These are phyloP conservation scores for Ogataea ganodermae DNA, from an alignment of 805 yeast genomes.

Conservation along the genomic window DNA sequence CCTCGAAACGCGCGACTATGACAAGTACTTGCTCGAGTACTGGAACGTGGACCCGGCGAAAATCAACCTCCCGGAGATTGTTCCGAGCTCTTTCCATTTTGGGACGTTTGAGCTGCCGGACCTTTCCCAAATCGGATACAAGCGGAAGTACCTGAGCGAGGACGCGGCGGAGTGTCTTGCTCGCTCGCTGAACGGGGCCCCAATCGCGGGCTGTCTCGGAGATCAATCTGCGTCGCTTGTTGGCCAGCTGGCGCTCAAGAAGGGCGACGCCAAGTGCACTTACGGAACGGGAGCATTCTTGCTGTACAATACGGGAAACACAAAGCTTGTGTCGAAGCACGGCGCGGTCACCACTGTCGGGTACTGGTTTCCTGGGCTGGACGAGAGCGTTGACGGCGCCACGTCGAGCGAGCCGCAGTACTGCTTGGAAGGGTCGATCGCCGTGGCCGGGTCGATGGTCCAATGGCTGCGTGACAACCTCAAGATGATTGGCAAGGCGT, in stretches of 20 bases:
- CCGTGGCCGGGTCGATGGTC: slow-evolving; percentile 92
- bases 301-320: slow-evolving; percentile 80
- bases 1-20: slow-evolving; percentile 73
- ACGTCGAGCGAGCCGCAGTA: slow-evolving; percentile 63
- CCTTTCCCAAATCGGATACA: slow-evolving; percentile 29
- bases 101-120: slow-evolving; percentile 71
- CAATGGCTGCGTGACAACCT: slow-evolving; percentile 94
- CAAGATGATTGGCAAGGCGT: slow-evolving; percentile 75
- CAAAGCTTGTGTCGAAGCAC: slow-evolving; percentile 67
- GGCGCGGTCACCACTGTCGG: slow-evolving; percentile 91
- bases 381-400: slow-evolving; percentile 40
- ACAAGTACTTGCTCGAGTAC: slow-evolving; percentile 68
- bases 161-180: slow-evolving; percentile 52
- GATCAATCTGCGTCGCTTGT: slow-evolving; percentile 94
- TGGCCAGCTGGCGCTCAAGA: slow-evolving; percentile 83
- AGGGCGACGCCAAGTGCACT: slow-evolving; percentile 91
- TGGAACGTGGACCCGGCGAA: slow-evolving; percentile 76
- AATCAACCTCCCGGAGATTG: slow-evolving; percentile 72
- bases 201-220: slow-evolving; percentile 88
- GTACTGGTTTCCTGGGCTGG: slow-evolving; percentile 79
- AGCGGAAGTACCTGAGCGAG: slow-evolving; percentile 11
- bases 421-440: slow-evolving; percentile 93
- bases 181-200: slow-evolving; percentile 56
- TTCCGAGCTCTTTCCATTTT: slow-evolving; percentile 74
- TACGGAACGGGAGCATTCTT: slow-evolving; percentile 96